Conservation (phyloP, 257 asterid species). For the Anisodus acutangulus region DNA sequence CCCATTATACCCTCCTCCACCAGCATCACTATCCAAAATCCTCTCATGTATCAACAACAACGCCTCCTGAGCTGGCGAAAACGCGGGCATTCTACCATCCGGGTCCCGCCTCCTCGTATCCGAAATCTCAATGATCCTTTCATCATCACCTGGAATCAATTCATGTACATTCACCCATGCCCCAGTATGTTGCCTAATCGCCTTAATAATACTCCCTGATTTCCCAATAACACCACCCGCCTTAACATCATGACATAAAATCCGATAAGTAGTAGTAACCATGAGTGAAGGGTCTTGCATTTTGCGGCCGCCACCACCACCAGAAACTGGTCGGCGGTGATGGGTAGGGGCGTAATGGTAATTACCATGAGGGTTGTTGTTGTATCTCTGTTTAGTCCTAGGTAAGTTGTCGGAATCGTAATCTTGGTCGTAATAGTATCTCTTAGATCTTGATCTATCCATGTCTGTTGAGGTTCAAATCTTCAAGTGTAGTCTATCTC, state of each 20-base stretch:
- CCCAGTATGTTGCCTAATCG: constrained; percentile 92
- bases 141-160: constrained; percentile 82
- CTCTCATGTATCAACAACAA: constrained; percentile 82
- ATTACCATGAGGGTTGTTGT: constrained; percentile 13
- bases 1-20: constrained; percentile 50
- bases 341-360: constrained; percentile 27
- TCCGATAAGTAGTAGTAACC: constrained; percentile 87
- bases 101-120: constrained; percentile 78
- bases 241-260: constrained; percentile 79
- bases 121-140: constrained; percentile 88
- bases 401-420: constrained; percentile 66
- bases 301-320: constrained; percentile 55
- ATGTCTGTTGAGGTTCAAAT: constrained; percentile 36
- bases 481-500: not conserved
- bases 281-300: constrained; percentile 55
- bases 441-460: constrained; percentile 92
- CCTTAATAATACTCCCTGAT: constrained; percentile 81
- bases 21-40: constrained; percentile 71
- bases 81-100: constrained; percentile 69
- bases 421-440: constrained; percentile 80
- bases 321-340: constrained; percentile 34
- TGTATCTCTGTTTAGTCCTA: constrained; percentile 37
- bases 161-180: constrained; percentile 96
- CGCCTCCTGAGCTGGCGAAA: constrained; percentile 94
- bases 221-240: constrained; percentile 98